These are phyloP conservation scores for Microbotryum saponariae DNA, from an alignment of 1,284 basidiomycete genomes.

Conservation along the genomic window DNA sequence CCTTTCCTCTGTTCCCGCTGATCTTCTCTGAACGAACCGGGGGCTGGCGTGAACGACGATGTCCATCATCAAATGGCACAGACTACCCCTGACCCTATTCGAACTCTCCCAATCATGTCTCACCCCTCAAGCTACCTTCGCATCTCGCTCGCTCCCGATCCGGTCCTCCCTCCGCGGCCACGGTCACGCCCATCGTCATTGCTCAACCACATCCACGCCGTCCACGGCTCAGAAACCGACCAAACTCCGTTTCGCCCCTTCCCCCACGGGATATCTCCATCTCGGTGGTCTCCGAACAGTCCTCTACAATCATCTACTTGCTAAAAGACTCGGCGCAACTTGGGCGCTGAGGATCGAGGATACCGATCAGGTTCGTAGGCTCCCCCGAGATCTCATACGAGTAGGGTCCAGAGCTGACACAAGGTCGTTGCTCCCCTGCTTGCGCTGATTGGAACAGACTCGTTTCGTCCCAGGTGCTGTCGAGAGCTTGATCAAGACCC, in stretches of 20 bases:
- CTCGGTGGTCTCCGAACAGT: constrained; percentile 94
- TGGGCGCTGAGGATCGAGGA: constrained; percentile 93
- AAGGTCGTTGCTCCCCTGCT: no score
- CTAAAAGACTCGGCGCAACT: constrained; percentile 68
- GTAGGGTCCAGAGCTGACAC: no score
- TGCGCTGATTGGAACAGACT: constrained; percentile 47
- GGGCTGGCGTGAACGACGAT: no score
- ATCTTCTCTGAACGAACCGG: no score
- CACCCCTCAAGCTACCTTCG: no score
- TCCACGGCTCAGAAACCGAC: constrained; percentile 4
- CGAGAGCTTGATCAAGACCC: constrained; percentile 63
- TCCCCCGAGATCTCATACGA: constrained; percentile 32
- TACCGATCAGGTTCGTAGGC: constrained; percentile 63
- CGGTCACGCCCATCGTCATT: no score
- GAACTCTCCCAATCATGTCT: no score
- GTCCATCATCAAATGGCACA: no score
- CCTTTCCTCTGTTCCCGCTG: no score
- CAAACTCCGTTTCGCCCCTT: constrained; percentile 86
- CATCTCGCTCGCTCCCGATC: no score
- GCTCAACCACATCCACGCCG: background rate
- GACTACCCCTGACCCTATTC: no score
- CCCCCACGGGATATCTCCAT: constrained; percentile 89
- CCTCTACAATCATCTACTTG: constrained; percentile 83
- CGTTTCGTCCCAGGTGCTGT: constrained; percentile 75
- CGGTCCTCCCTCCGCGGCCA: no score